Evolutionary conservation across 495 filamentous ascomycete genomes (phyloP), one percentile per base, ranked within the genome.

Genomic region (Bryoglossum gracile): DNA sequence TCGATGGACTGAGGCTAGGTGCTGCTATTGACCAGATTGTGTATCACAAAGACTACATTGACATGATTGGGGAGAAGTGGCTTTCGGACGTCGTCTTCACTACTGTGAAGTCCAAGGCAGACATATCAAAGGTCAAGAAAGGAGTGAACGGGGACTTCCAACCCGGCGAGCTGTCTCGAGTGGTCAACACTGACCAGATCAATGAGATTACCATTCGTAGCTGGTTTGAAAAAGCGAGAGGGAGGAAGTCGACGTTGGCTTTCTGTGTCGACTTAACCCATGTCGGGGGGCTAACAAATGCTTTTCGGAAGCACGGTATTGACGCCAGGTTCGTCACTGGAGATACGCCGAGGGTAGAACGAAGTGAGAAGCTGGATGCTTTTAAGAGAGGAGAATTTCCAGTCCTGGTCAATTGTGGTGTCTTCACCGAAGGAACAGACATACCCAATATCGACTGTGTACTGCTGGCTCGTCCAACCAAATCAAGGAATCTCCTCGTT

Each of bases 401-500:
- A 0, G 86, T 99, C 4, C 76, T 99, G 13, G 63, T 99, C 26
- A 99, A 99, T 62, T 97, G 92, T 63, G 89, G 89, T 3, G 81
- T 99, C 41, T 96, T 95, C 55, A 97, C 91, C 2, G 92, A 99
- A 68, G 91, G 75, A 11, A 99, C 94, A 8, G 92, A 99, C 60
- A 92, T 97, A 14, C 92, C 92, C 3, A 97, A 97, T 61, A 87
- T 97, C 49, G 92, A 99, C 62, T 97, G 92, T 50, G 75, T 99
- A 8, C 60, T 99, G 10, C 71, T 99, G 33, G 90, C 88, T 4
- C 70, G 94, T 26, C 92, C 92, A 3, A 99, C 92, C 8, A 78
- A 81, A 46, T 97, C 92, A 13, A 79, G 83, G 17, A 96, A 95
- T 54, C 71, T 99, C 6, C 73, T 99, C 2, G 80, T 95, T 3